Evolutionary conservation across 352 stramenopile genomes (phyloP).

Genomic region (Aphanomyces cochlioides): DNA sequence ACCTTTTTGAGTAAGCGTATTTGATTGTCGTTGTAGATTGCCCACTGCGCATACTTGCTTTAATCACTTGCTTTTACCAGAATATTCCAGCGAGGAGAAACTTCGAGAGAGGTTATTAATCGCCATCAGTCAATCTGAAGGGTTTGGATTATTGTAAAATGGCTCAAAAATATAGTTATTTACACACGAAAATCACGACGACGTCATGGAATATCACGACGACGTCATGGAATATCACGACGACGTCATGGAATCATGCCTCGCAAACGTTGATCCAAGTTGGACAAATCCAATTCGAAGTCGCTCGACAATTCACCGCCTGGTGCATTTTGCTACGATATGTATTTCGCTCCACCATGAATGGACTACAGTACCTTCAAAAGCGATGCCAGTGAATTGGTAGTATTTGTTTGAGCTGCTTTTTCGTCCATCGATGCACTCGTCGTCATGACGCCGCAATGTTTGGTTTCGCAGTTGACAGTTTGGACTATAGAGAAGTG

Average conservation of each 20-base stretch:
- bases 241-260: background rate
- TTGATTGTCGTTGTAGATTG: slow-evolving; percentile 42
- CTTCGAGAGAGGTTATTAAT: slow-evolving; percentile 71
- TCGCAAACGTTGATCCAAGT: slow-evolving; percentile 1
- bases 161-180: slow-evolving; percentile 2
- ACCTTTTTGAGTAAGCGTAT: background rate
- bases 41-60: slow-evolving; percentile 87
- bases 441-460: background rate
- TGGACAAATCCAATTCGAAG: slow-evolving; percentile 15
- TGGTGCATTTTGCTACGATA: background rate
- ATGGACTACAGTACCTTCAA: background rate
- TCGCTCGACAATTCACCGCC: background rate
- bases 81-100: slow-evolving; percentile 74
- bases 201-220: background rate
- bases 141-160: slow-evolving; percentile 70
- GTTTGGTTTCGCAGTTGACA: background rate
- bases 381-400: background rate
- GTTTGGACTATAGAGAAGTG: slow-evolving; percentile 5
- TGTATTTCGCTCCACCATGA: background rate
- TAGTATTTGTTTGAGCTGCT: background rate
- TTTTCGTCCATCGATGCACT: background rate
- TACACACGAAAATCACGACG: background rate
- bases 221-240: background rate
- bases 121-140: slow-evolving; percentile 79
- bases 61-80: slow-evolving; percentile 83